Evolutionary conservation across 1,139 yeast genomes (phyloP).

Genomic region (Kodamaea sp.): DNA sequence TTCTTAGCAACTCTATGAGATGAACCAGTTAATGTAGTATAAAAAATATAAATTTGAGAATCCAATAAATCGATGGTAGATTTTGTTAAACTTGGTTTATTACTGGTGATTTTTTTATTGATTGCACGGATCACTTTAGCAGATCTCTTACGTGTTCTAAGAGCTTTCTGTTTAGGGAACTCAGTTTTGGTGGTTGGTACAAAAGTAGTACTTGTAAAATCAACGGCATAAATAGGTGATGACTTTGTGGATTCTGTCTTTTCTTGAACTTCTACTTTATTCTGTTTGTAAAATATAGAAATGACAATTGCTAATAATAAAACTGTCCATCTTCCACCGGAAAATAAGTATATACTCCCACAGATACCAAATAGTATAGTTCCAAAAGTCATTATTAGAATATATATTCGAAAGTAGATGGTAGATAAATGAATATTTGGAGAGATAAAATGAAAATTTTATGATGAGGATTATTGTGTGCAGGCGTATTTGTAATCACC

Average conservation of each 20-base stretch:
- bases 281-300: slow-evolving; percentile 7
- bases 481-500: slow-evolving; percentile 5
- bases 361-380: slow-evolving; percentile 17
- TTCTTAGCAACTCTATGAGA: slow-evolving; percentile 65
- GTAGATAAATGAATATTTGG: slow-evolving; percentile 1
- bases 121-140: slow-evolving; percentile 42
- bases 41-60: slow-evolving; percentile 61
- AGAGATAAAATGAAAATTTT: slow-evolving; percentile 1
- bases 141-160: slow-evolving; percentile 22
- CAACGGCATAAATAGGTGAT: slow-evolving; percentile 43
- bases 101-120: slow-evolving; percentile 19
- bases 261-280: not conserved
- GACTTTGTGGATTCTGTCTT: slow-evolving; percentile 9
- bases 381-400: slow-evolving; percentile 9
- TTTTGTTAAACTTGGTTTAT: slow-evolving; percentile 27
- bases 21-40: slow-evolving; percentile 82
- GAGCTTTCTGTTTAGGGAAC: slow-evolving; percentile 17
- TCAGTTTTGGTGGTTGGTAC: slow-evolving; percentile 24
- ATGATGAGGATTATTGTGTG: not conserved
- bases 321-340: slow-evolving; percentile 28
- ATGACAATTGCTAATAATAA: slow-evolving; percentile 15
- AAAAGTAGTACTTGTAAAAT: slow-evolving; percentile 39
- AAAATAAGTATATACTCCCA: slow-evolving; percentile 17
- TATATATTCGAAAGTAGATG: not conserved
- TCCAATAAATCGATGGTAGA: slow-evolving; percentile 33